Base-by-base conservation (phyloP, 805 yeast species). In the Wickerhamiella allomyrinae region DNA sequence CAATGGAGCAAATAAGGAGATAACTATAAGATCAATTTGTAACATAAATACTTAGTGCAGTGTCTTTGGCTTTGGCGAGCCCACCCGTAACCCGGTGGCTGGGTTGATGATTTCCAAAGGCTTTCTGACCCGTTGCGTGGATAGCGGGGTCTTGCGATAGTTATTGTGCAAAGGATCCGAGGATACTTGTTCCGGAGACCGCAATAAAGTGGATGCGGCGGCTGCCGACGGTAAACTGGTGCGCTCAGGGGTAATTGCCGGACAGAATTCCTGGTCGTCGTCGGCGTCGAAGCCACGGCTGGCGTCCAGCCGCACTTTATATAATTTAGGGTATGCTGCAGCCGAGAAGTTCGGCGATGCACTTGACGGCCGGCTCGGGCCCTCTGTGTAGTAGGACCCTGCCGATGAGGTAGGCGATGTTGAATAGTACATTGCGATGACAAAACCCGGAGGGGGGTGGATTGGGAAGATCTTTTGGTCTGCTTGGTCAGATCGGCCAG, bases 211-310 rank as follows among this genome's bases (percentile, higher is more conserved):
- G n/a, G 39, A 19, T 15, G 45, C 34, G 7, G 45, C 37, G 23
- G 35, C 42, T n/a, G 39, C 9, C 6, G 22, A 15, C 13, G 35
- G 37, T 5, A 35, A 21, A 7, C 31, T 10, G 44, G 17, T 21
- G 25, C 29, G 36, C 31, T 41, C 29, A 9, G 42, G 39, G 19
- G 48, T 43, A 29, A 61, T 47, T 2, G 62, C 63, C 7, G 82
- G 82, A 49, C 78, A 76, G 57, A 81, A 81, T 60, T 77, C 87
- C 40, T 70, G 55, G 57, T 80, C 89, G 50, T 79, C 82, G 56
- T 76, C 84, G 33, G 68, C 55, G 49, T 78, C 86, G 57, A 80
- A 78, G 29, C 84, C 77, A 50, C 80, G 71, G 52, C 77, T 74
- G 31, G 76, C 69, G 49, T 77, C 57, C 20, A 45, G 46, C 11